These are phyloP conservation scores for Nitzschia palea DNA, from an alignment of 108 stramenopile genomes.

Conservation along the genomic window DNA sequence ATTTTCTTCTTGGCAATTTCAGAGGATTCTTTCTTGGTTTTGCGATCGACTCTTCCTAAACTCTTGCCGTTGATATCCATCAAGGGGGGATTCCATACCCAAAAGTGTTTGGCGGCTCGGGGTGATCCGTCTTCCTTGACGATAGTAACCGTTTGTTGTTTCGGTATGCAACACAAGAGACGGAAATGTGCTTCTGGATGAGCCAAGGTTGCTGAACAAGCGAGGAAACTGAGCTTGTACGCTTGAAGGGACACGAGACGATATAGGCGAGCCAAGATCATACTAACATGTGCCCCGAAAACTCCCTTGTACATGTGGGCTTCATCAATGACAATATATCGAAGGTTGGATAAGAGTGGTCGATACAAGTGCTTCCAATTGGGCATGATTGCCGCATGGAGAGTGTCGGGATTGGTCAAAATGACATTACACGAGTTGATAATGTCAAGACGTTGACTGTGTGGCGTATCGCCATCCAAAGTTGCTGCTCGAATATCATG, in stretches of 20 bases:
- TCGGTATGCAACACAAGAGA: conserved; percentile 63
- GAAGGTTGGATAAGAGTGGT: conserved; percentile 53
- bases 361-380: conserved; percentile 70
- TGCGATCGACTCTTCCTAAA: conserved; percentile 26
- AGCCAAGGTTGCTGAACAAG: conserved; percentile 92
- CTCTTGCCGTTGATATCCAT: conserved; percentile 43
- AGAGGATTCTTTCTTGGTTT: conserved; percentile 2
- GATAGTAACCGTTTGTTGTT: conserved; percentile 44
- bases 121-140: conserved; percentile 79
- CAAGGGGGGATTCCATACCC: conserved; percentile 89
- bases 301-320: conserved; percentile 90
- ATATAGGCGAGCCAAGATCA: conserved; percentile 85
- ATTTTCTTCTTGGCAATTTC: not conserved
- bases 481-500: conserved; percentile 52
- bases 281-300: conserved; percentile 95
- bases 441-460: conserved; percentile 62
- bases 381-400: conserved; percentile 94
- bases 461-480: conserved; percentile 84
- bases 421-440: conserved; percentile 74
- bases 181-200: conserved; percentile 86
- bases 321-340: conserved; percentile 93
- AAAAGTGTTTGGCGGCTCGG: conserved; percentile 75
- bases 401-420: conserved; percentile 96
- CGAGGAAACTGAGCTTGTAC: conserved; percentile 61
- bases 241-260: conserved; percentile 56